These are phyloP conservation scores for Wilhelminamyces savonicus DNA, from an alignment of 805 yeast species.

Conservation along the genomic window DNA sequence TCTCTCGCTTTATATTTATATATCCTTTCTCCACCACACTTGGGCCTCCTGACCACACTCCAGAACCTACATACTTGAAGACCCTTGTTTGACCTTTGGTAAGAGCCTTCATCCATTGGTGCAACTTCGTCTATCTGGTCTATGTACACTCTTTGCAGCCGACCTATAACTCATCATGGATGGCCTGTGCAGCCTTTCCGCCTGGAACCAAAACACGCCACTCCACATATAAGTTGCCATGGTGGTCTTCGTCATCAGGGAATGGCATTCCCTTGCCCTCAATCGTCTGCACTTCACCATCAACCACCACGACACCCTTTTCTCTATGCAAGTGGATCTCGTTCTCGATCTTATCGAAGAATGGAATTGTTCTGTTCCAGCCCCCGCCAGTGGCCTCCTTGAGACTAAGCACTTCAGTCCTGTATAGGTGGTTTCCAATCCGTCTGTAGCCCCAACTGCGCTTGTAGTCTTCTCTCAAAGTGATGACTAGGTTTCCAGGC, in stretches of 20 bases:
- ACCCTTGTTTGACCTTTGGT: too few species aligned
- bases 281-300: conserved; percentile 69
- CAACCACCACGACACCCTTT: conserved; percentile 44
- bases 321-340: conserved; percentile 41
- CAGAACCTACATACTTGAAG: too few species aligned
- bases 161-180: too few species aligned
- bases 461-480: conserved; percentile 46
- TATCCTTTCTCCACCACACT: too few species aligned
- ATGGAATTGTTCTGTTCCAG: conserved; percentile 66
- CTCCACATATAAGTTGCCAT: conserved; percentile 16
- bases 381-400: conserved; percentile 74
- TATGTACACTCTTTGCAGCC: too few species aligned
- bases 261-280: conserved; percentile 85
- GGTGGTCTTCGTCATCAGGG: conserved; percentile 22
- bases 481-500: conserved; percentile 75
- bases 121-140: too few species aligned
- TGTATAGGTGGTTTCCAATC: conserved; percentile 62
- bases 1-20: too few species aligned
- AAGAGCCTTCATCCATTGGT: too few species aligned
- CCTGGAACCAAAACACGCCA: conserved; percentile 4
- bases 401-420: conserved; percentile 72
- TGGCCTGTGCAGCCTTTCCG: too few species aligned
- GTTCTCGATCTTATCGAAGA: conserved; percentile 51
- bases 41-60: too few species aligned
- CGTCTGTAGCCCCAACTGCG: conserved; percentile 83